A percentile compares a stretch with the other conserved stretches of the same genome.
Conservation (phyloP, 202 grass and related monocot genomes). For the Setaria viridis region DNA sequence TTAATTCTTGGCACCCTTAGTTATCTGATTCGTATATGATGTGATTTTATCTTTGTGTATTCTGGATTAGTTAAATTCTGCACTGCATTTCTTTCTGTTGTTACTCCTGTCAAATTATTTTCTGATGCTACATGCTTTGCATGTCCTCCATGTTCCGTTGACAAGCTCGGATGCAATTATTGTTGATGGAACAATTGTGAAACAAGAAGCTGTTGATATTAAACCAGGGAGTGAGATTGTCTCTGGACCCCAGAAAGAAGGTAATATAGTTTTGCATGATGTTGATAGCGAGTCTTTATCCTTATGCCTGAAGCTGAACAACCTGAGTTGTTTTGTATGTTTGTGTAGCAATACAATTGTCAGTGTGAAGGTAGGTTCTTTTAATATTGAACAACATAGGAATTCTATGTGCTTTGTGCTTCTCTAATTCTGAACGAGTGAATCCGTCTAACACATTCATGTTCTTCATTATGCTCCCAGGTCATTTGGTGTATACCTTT, state of each 20-base stretch:
- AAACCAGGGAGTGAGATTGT: slow-evolving; percentile 76
- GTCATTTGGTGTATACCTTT: slow-evolving; percentile 75
- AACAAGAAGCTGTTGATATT: slow-evolving; percentile 73
- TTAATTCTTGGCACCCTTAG: neutral
- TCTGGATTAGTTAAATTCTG: slow-evolving; percentile 2
- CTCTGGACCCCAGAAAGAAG: slow-evolving; percentile 85
- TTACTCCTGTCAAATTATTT: slow-evolving; percentile 26
- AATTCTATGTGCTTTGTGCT: neutral
- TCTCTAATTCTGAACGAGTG: slow-evolving; percentile 5
- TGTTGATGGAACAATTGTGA: slow-evolving; percentile 75
- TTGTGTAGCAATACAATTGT: slow-evolving; percentile 25
- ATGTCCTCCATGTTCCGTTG: slow-evolving; percentile 37
- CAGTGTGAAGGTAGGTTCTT: slow-evolving; percentile 8
- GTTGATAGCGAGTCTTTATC: neutral
- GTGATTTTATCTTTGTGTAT: neutral
- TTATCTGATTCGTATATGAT: neutral
- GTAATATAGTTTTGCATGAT: slow-evolving; percentile 47
- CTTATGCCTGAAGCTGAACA: slow-evolving; percentile 11
- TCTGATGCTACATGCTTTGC: slow-evolving; percentile 29
- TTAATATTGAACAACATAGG: neutral
- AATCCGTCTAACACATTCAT: slow-evolving; percentile 23
- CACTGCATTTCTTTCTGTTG: neutral
- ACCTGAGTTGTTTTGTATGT: slow-evolving; percentile 3
- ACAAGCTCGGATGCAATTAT: slow-evolving; percentile 84
- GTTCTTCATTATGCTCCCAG: slow-evolving; percentile 56